A percentile compares a stretch with the other conserved stretches of the same genome.
Evolutionary conservation across 2,329 filamentous ascomycete genomes (phyloP).

Genomic region (Diplodia scrobiculata): DNA sequence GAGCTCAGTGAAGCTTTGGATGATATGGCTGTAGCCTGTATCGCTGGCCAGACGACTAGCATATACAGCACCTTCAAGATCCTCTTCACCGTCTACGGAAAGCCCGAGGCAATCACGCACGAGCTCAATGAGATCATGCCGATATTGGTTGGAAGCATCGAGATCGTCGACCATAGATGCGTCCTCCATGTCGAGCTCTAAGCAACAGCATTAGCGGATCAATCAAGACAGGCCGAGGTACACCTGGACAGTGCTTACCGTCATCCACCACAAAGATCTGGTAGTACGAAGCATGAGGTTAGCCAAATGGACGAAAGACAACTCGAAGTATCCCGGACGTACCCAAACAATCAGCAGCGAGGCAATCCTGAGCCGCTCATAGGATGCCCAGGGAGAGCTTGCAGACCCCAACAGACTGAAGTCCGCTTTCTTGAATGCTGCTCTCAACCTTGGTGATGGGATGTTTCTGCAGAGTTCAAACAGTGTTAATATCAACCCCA

Average conservation of each 20-base stretch:
- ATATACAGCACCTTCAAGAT: not conserved
- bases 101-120: not conserved
- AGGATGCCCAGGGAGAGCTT: not conserved
- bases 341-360: conserved; percentile 11
- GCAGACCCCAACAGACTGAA: not conserved
- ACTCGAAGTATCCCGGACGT: not conserved
- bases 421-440: not conserved
- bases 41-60: not conserved
- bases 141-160: not conserved
- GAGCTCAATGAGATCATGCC: not conserved
- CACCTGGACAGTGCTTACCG: not conserved
- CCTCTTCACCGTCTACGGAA: not conserved
- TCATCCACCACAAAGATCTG: not conserved
- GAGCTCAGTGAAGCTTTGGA: not conserved
- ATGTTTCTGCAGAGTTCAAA: not conserved
- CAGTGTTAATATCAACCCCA: not conserved
- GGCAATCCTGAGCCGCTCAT: not conserved
- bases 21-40: not conserved
- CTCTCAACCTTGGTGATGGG: not conserved
- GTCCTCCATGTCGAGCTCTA: conserved; percentile 9
- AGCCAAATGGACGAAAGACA: not conserved
- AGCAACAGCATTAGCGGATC: not conserved
- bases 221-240: not conserved
- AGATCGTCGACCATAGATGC: not conserved
- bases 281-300: not conserved